Percentiles rank a stretch among this genome's conserved stretches.
These are phyloP conservation scores for Ceratocystis papillata DNA, from an alignment of 2,329 filamentous ascomycete genomes.

Conservation along the genomic window DNA sequence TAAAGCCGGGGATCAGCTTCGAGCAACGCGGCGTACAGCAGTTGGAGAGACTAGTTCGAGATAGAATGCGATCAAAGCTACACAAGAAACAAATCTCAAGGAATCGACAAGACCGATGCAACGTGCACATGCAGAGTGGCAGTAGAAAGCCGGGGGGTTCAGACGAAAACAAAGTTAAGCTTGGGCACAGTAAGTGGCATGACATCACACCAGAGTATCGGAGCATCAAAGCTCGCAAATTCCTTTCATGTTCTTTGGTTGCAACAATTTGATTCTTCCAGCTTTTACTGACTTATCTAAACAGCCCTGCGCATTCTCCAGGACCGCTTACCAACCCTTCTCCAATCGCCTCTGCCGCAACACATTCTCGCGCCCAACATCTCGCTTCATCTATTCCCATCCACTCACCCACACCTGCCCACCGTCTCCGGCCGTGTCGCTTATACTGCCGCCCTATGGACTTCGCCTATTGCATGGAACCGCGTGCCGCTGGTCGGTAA, in stretches of 20 bases:
- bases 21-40: slow-evolving; percentile 18
- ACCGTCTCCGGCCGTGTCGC: slow-evolving; percentile 83
- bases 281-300: too few species aligned
- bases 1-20: background rate
- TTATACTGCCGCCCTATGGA: slow-evolving; percentile 91
- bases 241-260: background rate
- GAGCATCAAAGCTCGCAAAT: background rate
- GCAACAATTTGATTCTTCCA: background rate
- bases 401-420: slow-evolving; percentile 77
- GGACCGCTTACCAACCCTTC: slow-evolving; percentile 54
- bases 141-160: slow-evolving; percentile 26
- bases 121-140: slow-evolving; percentile 3
- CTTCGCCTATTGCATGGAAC: slow-evolving; percentile 91
- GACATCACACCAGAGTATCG: too few species aligned
- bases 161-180: slow-evolving; percentile 50
- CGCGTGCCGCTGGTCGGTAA: slow-evolving; percentile 83
- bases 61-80: slow-evolving; percentile 14
- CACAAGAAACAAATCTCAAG: slow-evolving; percentile 9
- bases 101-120: background rate
- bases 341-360: slow-evolving; percentile 57
- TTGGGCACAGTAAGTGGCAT: slow-evolving; percentile 47
- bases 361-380: slow-evolving; percentile 68
- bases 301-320: slow-evolving; percentile 52
- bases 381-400: slow-evolving; percentile 58
- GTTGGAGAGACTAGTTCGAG: slow-evolving; percentile 18